Evolutionary conservation across 805 yeast genomes (phyloP).

Genomic region (Metschnikowia baotianmanensis): DNA sequence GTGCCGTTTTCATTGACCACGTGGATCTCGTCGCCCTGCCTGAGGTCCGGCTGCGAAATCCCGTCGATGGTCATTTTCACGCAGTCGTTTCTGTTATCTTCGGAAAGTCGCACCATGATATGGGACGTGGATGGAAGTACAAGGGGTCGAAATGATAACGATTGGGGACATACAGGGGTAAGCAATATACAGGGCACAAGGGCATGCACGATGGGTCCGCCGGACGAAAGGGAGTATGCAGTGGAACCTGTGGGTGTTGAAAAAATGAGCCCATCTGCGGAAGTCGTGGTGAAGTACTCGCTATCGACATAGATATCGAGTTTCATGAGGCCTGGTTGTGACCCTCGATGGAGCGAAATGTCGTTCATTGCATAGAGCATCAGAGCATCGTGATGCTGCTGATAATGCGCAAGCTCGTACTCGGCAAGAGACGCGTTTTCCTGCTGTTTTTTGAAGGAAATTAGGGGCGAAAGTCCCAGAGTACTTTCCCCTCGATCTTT

Average conservation of each 20-base stretch:
- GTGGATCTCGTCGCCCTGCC: slow-evolving; percentile 77
- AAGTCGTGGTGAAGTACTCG: slow-evolving; percentile 80
- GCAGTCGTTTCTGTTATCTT: slow-evolving; percentile 41
- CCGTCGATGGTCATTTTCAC: slow-evolving; percentile 80
- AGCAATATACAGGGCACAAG: slow-evolving; percentile 75
- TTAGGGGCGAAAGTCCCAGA: not conserved
- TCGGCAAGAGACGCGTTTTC: slow-evolving; percentile 15
- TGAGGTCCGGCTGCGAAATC: slow-evolving; percentile 63
- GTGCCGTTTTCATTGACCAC: slow-evolving; percentile 66
- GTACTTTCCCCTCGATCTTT: slow-evolving; percentile 14
- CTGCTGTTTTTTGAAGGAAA: no score
- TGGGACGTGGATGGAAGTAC: slow-evolving; percentile 77
- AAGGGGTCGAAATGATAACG: slow-evolving; percentile 86
- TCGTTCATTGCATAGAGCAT: slow-evolving; percentile 89
- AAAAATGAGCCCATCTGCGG: slow-evolving; percentile 85
- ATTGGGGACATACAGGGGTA: slow-evolving; percentile 91
- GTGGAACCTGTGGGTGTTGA: slow-evolving; percentile 96
- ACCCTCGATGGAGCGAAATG: slow-evolving; percentile 82
- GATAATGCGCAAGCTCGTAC: slow-evolving; percentile 18
- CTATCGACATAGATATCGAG: slow-evolving; percentile 85
- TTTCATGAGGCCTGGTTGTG: slow-evolving; percentile 79
- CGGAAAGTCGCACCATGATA: slow-evolving; percentile 58
- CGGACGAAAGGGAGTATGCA: slow-evolving; percentile 84
- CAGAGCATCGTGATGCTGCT: slow-evolving; percentile 22
- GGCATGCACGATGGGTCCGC: slow-evolving; percentile 93